phyloP scores from a whole-genome alignment of 345 rosid species.

The Psidium guajava region DNA sequence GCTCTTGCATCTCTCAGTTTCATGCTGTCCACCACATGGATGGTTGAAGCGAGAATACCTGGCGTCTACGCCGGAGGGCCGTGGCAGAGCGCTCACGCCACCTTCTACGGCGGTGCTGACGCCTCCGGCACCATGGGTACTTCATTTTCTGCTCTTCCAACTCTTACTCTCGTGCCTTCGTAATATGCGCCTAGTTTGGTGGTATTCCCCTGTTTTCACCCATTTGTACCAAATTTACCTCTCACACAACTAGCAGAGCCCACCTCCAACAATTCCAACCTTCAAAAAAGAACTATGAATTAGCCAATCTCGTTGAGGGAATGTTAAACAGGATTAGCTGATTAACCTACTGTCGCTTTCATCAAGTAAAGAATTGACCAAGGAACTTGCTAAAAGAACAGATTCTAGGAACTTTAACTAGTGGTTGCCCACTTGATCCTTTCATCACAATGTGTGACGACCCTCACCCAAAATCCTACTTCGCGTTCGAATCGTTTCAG shows the following conservation, averaged over 20 bases:
- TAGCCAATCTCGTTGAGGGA: not conserved
- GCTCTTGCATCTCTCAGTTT: not conserved
- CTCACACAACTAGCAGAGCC: not conserved
- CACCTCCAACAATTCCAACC: not conserved
- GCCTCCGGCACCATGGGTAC: constrained; percentile 78
- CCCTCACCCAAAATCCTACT: not conserved
- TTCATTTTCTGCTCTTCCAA: not conserved
- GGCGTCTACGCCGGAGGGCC: constrained; percentile 29
- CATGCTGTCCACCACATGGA: not conserved
- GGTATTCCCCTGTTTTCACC: not conserved
- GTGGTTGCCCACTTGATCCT: not conserved
- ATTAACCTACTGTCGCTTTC: not conserved
- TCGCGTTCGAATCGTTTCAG: not conserved
- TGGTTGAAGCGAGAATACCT: constrained; percentile 43
- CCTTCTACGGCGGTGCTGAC: constrained; percentile 62
- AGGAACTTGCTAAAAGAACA: not conserved
- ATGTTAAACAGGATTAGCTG: not conserved
- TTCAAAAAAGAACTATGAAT: not conserved
- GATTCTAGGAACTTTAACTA: not conserved
- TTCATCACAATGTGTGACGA: not conserved
- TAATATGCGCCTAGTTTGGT: not conserved
- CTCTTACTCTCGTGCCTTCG: not conserved
- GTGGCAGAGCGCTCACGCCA: constrained; percentile 68
- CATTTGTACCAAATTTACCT: not conserved
- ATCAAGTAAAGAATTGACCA: not conserved